Conservation (phyloP, 805 yeast genomes). For the Starmerella geochares region DNA sequence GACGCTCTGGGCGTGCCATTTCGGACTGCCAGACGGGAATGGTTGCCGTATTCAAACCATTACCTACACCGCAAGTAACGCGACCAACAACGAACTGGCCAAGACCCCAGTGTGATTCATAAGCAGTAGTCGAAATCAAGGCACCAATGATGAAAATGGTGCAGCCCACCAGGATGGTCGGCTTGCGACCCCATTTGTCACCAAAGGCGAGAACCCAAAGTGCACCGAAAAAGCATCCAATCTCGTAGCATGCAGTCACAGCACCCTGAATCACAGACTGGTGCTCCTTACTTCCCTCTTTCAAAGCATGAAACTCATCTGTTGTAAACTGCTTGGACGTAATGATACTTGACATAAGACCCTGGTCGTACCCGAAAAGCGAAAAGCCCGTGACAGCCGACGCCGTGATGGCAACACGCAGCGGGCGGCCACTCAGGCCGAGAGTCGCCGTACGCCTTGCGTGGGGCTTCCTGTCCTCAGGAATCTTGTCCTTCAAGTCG, state of each 20-base stretch:
- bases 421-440: constrained; percentile 48
- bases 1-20: constrained; percentile 51
- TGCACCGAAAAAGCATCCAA: constrained; percentile 72
- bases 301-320: constrained; percentile 39
- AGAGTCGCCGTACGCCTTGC: constrained; percentile 39
- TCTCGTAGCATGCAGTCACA: constrained; percentile 43
- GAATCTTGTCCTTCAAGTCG: constrained; percentile 17
- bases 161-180: constrained; percentile 48
- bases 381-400: constrained; percentile 57
- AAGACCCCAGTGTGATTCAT: constrained; percentile 35
- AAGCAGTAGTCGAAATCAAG: constrained; percentile 45
- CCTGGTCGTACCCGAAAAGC: constrained; percentile 31
- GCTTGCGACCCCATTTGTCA: constrained; percentile 57
- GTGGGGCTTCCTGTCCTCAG: constrained; percentile 21
- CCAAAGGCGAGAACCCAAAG: constrained; percentile 51
- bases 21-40: constrained; percentile 79
- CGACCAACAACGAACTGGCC: constrained; percentile 71
- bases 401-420: constrained; percentile 42
- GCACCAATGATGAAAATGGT: constrained; percentile 51
- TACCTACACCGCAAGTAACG: constrained; percentile 63
- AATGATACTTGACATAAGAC: constrained; percentile 29
- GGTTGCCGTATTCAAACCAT: constrained; percentile 67
- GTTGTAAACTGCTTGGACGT: constrained; percentile 50
- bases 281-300: constrained; percentile 30
- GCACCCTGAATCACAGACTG: constrained; percentile 61